phyloP scores from a whole-genome alignment of 2,329 filamentous ascomycete species.

The Fusarium guadeloupense region DNA sequence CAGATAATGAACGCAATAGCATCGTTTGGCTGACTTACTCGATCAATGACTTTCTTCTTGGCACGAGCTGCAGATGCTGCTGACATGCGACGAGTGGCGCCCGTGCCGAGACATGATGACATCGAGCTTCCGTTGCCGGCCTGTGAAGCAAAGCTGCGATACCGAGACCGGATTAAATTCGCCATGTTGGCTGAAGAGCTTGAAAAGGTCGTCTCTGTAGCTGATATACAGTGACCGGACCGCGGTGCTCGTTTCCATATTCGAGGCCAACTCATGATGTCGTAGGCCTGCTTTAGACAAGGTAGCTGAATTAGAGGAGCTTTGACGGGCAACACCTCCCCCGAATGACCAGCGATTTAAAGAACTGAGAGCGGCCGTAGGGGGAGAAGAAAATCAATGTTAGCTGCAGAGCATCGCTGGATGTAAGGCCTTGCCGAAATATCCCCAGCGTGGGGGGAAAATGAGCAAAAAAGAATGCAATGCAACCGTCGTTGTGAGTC shows the following conservation, averaged over 20 bases:
- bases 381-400: slow-evolving; percentile 19
- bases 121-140: slow-evolving; percentile 8
- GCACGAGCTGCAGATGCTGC: slow-evolving; percentile 43
- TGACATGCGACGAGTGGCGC: slow-evolving; percentile 43
- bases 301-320: slow-evolving; percentile 13
- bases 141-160: slow-evolving; percentile 26
- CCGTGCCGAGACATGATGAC: slow-evolving; percentile 23
- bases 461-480: slow-evolving; percentile 1
- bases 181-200: not conserved
- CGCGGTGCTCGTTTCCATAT: slow-evolving; percentile 52
- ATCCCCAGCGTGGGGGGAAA: not conserved
- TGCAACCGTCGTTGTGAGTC: slow-evolving; percentile 24
- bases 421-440: not conserved
- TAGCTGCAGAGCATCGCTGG: slow-evolving; percentile 39
- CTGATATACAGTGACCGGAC: slow-evolving; percentile 37
- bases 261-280: slow-evolving; percentile 53
- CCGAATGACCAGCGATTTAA: slow-evolving; percentile 32
- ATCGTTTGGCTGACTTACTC: slow-evolving; percentile 37
- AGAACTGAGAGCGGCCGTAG: slow-evolving; percentile 30
- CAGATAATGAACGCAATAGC: slow-evolving; percentile 1
- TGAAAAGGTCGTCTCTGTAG: slow-evolving; percentile 6
- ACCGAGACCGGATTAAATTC: slow-evolving; percentile 16
- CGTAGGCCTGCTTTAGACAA: slow-evolving; percentile 26
- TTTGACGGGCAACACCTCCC: slow-evolving; percentile 22
- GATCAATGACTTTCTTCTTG: slow-evolving; percentile 47